Conservation (phyloP, 176 grass and related monocot species). For the Triticum monococcum region DNA sequence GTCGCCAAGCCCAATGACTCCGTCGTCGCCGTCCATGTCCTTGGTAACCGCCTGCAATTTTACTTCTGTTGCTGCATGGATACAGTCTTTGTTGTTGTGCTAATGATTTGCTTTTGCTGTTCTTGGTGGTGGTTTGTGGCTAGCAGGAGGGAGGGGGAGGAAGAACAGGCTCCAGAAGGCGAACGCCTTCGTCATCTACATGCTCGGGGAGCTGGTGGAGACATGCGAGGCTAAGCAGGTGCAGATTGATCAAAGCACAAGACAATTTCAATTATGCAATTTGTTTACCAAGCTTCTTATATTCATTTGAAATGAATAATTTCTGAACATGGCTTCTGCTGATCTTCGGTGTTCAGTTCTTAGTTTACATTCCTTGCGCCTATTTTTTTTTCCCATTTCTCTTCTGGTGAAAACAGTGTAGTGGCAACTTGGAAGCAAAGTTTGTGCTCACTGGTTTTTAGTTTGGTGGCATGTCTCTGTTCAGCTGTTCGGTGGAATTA, state of each 20-base stretch:
- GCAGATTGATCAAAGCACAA: background rate
- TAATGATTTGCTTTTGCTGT: background rate
- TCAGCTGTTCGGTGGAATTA: slow-evolving; percentile 30
- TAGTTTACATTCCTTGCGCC: background rate
- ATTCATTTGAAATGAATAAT: background rate
- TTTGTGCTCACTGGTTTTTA: slow-evolving; percentile 3
- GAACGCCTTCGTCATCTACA: slow-evolving; percentile 79
- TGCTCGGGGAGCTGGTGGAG: slow-evolving; percentile 79
- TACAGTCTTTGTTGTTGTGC: background rate
- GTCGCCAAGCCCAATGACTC: slow-evolving; percentile 68
- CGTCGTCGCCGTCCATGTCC: slow-evolving; percentile 76
- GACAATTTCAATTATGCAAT: background rate
- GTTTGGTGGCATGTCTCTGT: slow-evolving; percentile 39
- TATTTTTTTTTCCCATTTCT: background rate
- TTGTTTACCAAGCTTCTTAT: background rate
- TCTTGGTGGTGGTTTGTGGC: background rate
- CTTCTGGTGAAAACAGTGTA: background rate
- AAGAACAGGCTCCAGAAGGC: slow-evolving; percentile 77
- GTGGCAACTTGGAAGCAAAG: slow-evolving; percentile 40
- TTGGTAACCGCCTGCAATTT: slow-evolving; percentile 43
- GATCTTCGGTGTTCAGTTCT: background rate
- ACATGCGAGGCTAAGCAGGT: slow-evolving; percentile 88
- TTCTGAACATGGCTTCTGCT: background rate
- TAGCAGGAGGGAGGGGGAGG: slow-evolving; percentile 38
- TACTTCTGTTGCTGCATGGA: background rate